Percentiles rank a stretch among this genome's conserved stretches.
These are phyloP conservation scores for Euphorbia peplus DNA, from an alignment of 345 rosid genomes.

Conservation along the genomic window DNA sequence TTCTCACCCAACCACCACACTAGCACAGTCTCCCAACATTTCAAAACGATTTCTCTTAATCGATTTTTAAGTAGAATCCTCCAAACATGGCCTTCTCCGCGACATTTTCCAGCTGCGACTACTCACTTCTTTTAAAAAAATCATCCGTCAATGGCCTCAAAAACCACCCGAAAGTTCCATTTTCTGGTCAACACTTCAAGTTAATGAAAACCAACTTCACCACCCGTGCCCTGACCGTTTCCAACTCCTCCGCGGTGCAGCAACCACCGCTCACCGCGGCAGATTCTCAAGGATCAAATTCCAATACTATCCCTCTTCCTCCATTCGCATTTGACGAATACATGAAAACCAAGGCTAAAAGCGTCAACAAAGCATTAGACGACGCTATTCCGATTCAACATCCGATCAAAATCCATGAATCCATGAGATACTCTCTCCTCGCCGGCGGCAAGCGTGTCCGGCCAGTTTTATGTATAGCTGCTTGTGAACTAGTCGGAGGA, in stretches of 20 bases:
- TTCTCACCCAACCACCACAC: neutral
- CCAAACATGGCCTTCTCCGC: constrained; percentile 27
- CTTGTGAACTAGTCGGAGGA: constrained; percentile 65
- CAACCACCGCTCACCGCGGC: constrained; percentile 7
- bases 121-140: constrained; percentile 8
- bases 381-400: constrained; percentile 44
- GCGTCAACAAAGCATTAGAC: constrained; percentile 48
- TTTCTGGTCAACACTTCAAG: neutral
- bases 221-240: neutral
- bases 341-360: constrained; percentile 30
- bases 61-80: too few relatives aligned
- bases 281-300: neutral
- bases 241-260: constrained; percentile 10
- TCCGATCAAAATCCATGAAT: constrained; percentile 51
- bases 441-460: constrained; percentile 65
- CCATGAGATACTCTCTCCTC: constrained; percentile 70
- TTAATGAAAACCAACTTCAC: neutral
- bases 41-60: too few relatives aligned
- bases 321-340: constrained; percentile 32
- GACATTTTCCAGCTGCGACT: neutral
- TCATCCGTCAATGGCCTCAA: constrained; percentile 5
- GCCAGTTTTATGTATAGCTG: constrained; percentile 58
- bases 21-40: neutral
- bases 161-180: neutral
- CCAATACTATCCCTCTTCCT: neutral